phyloP scores from a whole-genome alignment of 441 rosid genomes.

The Pelargonium myrrhifolium region DNA sequence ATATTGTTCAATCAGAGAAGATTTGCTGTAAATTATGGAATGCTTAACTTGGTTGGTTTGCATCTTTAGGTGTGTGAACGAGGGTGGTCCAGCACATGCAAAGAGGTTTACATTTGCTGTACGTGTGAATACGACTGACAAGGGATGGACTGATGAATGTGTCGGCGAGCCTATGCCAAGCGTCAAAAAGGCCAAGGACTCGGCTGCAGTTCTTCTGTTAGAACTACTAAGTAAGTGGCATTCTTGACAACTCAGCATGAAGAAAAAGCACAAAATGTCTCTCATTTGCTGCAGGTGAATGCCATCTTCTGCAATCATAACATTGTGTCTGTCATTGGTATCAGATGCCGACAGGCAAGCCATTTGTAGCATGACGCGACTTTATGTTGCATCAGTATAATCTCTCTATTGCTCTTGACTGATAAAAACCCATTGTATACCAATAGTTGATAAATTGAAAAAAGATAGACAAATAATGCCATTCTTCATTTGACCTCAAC shows the following conservation, averaged over 20 bases:
- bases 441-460: too few relatives aligned
- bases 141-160: conserved; percentile 94
- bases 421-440: too few relatives aligned
- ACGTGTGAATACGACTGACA: conserved; percentile 76
- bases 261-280: too few relatives aligned
- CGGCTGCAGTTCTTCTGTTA: conserved; percentile 79
- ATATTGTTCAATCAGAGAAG: background rate
- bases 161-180: conserved; percentile 98
- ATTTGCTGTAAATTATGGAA: background rate
- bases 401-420: too few relatives aligned
- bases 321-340: too few relatives aligned
- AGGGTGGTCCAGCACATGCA: conserved; percentile 98
- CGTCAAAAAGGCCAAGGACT: conserved; percentile 98
- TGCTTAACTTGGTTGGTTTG: background rate
- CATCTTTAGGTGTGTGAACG: conserved; percentile 62
- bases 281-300: too few relatives aligned
- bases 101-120: conserved; percentile 89
- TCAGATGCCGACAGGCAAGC: too few relatives aligned
- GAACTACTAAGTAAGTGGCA: conserved; percentile 58
- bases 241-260: conserved; percentile 20
- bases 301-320: too few relatives aligned
- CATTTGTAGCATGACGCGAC: too few relatives aligned
- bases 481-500: too few relatives aligned
- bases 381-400: too few relatives aligned
- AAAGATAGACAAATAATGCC: too few relatives aligned